Base-by-base conservation (phyloP, 208 protist genomes). In the Pavlovales sp. region DNA sequence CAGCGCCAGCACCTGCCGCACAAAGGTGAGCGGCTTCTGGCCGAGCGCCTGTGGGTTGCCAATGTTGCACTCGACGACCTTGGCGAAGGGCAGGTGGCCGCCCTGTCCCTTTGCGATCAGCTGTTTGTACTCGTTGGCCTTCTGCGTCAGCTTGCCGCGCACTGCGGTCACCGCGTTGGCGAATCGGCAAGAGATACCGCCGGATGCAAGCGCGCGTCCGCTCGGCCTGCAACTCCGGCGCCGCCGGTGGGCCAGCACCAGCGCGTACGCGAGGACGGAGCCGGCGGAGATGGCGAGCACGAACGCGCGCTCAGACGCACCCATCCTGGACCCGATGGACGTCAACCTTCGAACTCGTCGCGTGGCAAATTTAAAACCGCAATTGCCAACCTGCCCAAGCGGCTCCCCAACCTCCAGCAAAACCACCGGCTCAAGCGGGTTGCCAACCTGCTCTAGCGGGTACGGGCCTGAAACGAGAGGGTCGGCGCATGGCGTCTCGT, bases 11-110 rank as follows among this genome's bases (percentile, higher is more conserved):
- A 98, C 95, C 91, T 99, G 94, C 28, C 98, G 94, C 90, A 93
- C 93, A 92, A 99, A 99, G 22, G 98, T 98, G 18, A 99, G 89
- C 32, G 97, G 97, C 91, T 96, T 93, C 93, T 99, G 98, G 36
- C 95, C 88, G 30, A 99, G 92, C 93, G 92, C 75, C 92, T 99
- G 97, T 57, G 98, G 98, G 92, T 99, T 99, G 88, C 98, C 98
- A 92, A 99, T 99, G 94, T 99, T 99, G 94, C 98, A 99, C 90
- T 95, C 96, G 79, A 99, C 93, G 32, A 99, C 92, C 66, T 96
- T 88, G 22, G 95, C 88, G 85, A 97, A 97, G 44, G 95, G 95
- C 11, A 95, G 76, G 0, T 30, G 44, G 30, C 75, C 83, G 28
- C 46, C 80, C 26, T 40, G 41, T 22, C 88, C 36, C n/a, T 91